Evolutionary conservation across 2,329 filamentous ascomycete species (phyloP).

Genomic region (Epichloe aotearoae): DNA sequence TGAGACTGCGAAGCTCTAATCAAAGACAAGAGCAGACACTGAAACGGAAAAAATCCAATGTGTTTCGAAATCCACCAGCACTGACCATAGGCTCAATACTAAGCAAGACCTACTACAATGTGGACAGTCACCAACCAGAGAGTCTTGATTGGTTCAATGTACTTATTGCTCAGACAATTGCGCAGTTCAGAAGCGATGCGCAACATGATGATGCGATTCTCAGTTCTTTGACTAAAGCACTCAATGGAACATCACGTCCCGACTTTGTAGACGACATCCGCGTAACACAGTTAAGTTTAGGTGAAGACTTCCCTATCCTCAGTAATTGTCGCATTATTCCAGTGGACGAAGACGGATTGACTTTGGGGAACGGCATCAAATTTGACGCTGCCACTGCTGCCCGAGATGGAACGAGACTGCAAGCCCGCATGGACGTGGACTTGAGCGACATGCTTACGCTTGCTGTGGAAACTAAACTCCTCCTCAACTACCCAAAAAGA

Average conservation of each 20-base stretch:
- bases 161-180: constrained; percentile 87
- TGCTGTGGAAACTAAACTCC: constrained; percentile 83
- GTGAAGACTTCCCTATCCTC: constrained; percentile 96
- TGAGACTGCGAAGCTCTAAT: constrained; percentile 42
- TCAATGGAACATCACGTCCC: constrained; percentile 79
- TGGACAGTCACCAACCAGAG: constrained; percentile 89
- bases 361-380: constrained; percentile 36
- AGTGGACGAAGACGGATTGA: constrained; percentile 64
- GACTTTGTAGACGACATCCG: constrained; percentile 89
- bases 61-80: constrained; percentile 57
- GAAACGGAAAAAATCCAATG: constrained; percentile 57
- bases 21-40: constrained; percentile 29
- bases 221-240: constrained; percentile 64
- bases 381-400: constrained; percentile 39
- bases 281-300: constrained; percentile 84
- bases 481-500: constrained; percentile 89
- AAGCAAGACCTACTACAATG: constrained; percentile 95
- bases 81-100: constrained; percentile 90
- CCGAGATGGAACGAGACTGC: constrained; percentile 59
- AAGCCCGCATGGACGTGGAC: constrained; percentile 95
- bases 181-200: constrained; percentile 85
- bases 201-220: constrained; percentile 86
- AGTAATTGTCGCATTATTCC: constrained; percentile 95
- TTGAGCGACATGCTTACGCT: constrained; percentile 91
- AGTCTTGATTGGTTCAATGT: constrained; percentile 99